These are phyloP conservation scores for Chamaecrista fasciculata DNA, from an alignment of 306 rosid genomes.

Conservation along the genomic window DNA sequence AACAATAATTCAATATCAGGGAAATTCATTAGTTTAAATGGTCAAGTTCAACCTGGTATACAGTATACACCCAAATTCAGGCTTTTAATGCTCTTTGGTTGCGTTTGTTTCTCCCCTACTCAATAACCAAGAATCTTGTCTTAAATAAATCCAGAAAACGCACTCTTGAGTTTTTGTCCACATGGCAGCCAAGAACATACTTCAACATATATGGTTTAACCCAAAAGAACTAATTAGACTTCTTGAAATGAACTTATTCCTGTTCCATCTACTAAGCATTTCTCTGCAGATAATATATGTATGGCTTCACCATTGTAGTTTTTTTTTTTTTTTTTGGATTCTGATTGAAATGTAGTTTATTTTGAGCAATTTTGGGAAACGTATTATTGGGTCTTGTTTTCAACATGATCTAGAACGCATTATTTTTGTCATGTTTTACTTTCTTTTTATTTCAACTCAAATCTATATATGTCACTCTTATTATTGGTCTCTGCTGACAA, in stretches of 20 bases:
- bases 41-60: neutral
- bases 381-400: too few relatives aligned
- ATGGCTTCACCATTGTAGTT: neutral
- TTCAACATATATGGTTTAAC: neutral
- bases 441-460: constrained; percentile 1
- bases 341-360: neutral
- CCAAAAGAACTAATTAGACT: neutral
- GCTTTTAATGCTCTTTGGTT: neutral
- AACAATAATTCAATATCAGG: neutral
- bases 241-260: neutral
- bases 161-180: neutral
- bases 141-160: neutral
- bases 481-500: constrained; percentile 29
- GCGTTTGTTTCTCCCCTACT: neutral
- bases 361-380: neutral
- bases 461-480: constrained; percentile 4
- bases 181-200: neutral
- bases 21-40: neutral
- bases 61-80: neutral
- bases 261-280: neutral
- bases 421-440: neutral
- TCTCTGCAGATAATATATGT: neutral
- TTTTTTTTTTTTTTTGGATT: neutral
- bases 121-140: neutral
- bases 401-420: neutral